Base-by-base conservation (phyloP, 139 green algal genomes). In the Micractinium conductrix region DNA sequence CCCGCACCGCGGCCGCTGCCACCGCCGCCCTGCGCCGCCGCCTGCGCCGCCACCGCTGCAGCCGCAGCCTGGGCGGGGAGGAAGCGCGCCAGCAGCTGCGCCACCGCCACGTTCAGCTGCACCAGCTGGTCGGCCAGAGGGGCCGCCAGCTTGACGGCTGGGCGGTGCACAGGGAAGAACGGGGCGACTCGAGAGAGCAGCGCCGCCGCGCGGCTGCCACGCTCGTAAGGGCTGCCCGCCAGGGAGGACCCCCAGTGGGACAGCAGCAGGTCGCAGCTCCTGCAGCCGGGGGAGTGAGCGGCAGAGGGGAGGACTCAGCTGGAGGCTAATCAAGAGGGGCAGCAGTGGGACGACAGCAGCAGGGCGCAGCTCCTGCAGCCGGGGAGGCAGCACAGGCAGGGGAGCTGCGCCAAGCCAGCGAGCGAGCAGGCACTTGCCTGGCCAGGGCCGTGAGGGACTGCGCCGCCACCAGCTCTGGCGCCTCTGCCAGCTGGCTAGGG, bases 1-100 rank as follows among this genome's bases (percentile, higher is more conserved):
- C 58, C 21, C 26, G 3, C 43, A 28, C 28, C 30, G 72, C 43
- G 28, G 45, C 45, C 16, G 45, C n/a, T 68, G 28, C 75, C 9
- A 37, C 55, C 62, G 24, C 30, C n/a, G 62, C n/a, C 38, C 68
- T 19, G 28, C 16, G 38, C 24, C 8, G 40, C 10, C 40, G 58
- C 78, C 45, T 63, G 17, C 8, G 73, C 58, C 9, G 24, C 67
- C n/a, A 24, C 75, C 2, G 9, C 78, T 55, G 55, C 33, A 6
- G 22, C 40, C 26, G 42, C 40, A 28, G 30, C 33, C 78, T 65
- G 62, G 35, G 22, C 44, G 1, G 71, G 65, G 81, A 94, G 81
- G 43, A 93, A 91, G 14, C 85, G 50, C 35, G 68, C 69, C 35
- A 94, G 81, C 35, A 94, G 88, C 87, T 92, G 78, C 10, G 87